Evolutionary conservation across 129 eudicot species (phyloP).

Genomic region (Centaurea solstitialis): DNA sequence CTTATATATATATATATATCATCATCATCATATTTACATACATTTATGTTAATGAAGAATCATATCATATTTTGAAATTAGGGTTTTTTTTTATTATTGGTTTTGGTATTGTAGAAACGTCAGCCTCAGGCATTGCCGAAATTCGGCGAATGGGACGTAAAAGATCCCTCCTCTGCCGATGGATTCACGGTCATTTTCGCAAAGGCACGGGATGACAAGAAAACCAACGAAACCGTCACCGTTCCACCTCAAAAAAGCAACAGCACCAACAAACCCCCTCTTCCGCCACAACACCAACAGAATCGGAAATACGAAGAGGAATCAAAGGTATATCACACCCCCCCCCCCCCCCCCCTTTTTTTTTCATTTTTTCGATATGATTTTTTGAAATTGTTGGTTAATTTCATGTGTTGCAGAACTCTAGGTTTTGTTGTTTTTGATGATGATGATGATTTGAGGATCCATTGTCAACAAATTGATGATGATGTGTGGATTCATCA

Average conservation of each 20-base stretch:
- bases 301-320: slow-evolving; percentile 10
- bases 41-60: not conserved
- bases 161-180: slow-evolving; percentile 72
- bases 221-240: slow-evolving; percentile 45
- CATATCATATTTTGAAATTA: not conserved
- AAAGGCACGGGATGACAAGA: slow-evolving; percentile 65
- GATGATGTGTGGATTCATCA: slow-evolving; percentile 10
- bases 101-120: slow-evolving; percentile 34
- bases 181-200: slow-evolving; percentile 70
- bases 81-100: not conserved
- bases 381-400: not conserved
- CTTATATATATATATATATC: not conserved
- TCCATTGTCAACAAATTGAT: slow-evolving; percentile 7
- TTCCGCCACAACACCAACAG: not conserved
- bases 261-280: slow-evolving; percentile 22
- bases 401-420: slow-evolving; percentile 20
- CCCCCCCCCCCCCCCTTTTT: not conserved
- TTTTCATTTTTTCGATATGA: not conserved
- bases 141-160: slow-evolving; percentile 75
- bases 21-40: not conserved
- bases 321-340: slow-evolving; percentile 2
- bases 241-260: slow-evolving; percentile 11
- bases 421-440: slow-evolving; percentile 37
- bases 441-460: slow-evolving; percentile 9
- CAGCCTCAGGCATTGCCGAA: slow-evolving; percentile 70